phyloP scores from a whole-genome alignment of 2,329 filamentous ascomycete species.

The Cladophialophora bantiana region DNA sequence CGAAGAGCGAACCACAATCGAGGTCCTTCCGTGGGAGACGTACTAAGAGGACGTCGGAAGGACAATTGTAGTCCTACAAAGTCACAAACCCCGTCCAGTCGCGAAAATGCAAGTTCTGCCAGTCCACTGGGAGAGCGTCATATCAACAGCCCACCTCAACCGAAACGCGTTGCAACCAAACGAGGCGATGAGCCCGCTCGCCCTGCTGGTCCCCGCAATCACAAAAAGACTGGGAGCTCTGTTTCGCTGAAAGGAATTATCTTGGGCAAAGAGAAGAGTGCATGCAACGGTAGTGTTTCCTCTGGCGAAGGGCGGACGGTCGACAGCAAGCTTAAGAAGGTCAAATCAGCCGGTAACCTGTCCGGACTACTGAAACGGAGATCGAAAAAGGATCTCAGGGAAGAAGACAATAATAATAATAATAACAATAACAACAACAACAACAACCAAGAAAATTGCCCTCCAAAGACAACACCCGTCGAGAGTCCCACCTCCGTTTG shows the following conservation, averaged over 20 bases:
- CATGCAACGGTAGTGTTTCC: conserved; percentile 44
- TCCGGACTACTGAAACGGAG: conserved; percentile 76
- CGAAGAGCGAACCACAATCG: conserved; percentile 33
- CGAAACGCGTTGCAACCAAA: conserved; percentile 38
- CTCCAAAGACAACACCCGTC: conserved; percentile 23
- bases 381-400: conserved; percentile 72
- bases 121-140: conserved; percentile 41
- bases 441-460: conserved; percentile 79
- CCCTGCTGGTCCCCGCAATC: conserved; percentile 24
- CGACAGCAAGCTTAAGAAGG: conserved; percentile 67
- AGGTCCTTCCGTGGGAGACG: conserved; percentile 36
- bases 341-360: conserved; percentile 85
- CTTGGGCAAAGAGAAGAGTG: conserved; percentile 50
- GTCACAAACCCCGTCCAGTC: conserved; percentile 5
- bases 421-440: conserved; percentile 59
- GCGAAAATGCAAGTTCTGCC: conserved; percentile 10
- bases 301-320: conserved; percentile 46
- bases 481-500: conserved; percentile 73
- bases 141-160: conserved; percentile 41
- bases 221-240: conserved; percentile 42
- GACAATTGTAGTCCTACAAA: conserved; percentile 35
- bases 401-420: conserved; percentile 50
- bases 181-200: conserved; percentile 27
- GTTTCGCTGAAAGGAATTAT: conserved; percentile 41
- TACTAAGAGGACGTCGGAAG: conserved; percentile 34